Conservation (phyloP, 2,329 filamentous ascomycete species). For the Aspergillus sp. region DNA sequence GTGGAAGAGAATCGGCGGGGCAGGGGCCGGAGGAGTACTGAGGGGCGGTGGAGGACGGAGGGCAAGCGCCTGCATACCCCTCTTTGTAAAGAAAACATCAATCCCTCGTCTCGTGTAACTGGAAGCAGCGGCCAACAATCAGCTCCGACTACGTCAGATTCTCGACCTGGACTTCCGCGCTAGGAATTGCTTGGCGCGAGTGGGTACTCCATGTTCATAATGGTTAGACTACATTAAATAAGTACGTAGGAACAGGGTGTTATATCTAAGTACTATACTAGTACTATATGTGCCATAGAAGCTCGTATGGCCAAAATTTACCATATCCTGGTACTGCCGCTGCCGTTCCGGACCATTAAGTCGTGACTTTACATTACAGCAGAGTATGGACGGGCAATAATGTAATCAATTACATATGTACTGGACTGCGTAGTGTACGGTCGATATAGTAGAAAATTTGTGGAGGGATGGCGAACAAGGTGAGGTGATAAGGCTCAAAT, state of each 20-base stretch:
- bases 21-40: slow-evolving; percentile 19
- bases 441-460: background rate
- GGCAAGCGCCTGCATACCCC: slow-evolving; percentile 21
- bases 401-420: slow-evolving; percentile 12
- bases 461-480: slow-evolving; percentile 7
- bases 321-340: background rate
- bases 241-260: background rate
- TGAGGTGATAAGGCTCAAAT: slow-evolving; percentile 5
- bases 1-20: slow-evolving; percentile 16
- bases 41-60: slow-evolving; percentile 20
- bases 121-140: background rate
- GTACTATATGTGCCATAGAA: background rate
- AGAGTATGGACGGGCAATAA: slow-evolving; percentile 9
- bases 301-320: background rate
- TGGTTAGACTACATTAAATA: background rate
- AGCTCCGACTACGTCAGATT: slow-evolving; percentile 9
- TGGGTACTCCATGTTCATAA: slow-evolving; percentile 8
- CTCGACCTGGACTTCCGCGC: background rate
- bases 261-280: background rate
- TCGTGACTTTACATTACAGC: background rate
- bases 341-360: background rate
- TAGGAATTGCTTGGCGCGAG: slow-evolving; percentile 17
- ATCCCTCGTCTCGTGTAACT: slow-evolving; percentile 8
- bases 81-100: slow-evolving; percentile 22
- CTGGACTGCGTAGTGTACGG: background rate